Conservation (phyloP, 116 monocot species). For the Phalaenopsis hybrid region DNA sequence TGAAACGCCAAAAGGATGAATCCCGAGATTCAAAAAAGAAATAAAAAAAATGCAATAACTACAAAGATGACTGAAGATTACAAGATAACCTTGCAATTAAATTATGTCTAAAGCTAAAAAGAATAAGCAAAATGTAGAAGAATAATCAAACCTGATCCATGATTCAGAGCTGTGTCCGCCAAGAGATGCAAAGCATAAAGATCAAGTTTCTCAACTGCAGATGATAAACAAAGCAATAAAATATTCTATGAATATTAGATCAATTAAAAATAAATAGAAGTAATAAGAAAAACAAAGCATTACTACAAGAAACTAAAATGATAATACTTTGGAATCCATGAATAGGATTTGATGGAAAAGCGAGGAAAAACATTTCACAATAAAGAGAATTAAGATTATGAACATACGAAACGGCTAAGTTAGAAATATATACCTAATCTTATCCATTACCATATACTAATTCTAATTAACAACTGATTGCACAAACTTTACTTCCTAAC, state of each 20-base stretch:
- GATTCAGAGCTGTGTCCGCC: slow-evolving; percentile 3
- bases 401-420: neutral
- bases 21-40: no score
- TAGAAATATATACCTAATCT: neutral
- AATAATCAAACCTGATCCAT: neutral
- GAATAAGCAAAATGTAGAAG: neutral
- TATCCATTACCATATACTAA: neutral
- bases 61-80: neutral
- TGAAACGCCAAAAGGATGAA: no score
- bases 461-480: neutral
- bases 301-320: neutral
- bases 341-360: neutral
- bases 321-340: neutral
- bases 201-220: neutral
- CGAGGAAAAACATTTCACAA: neutral
- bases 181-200: slow-evolving; percentile 2
- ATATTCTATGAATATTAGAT: neutral
- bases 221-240: neutral
- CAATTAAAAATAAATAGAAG: neutral
- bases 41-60: neutral
- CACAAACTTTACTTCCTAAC: neutral
- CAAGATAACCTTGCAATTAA: neutral
- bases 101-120: neutral
- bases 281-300: neutral
- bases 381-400: neutral